These are phyloP conservation scores for Curvularia lunata DNA, from an alignment of 2,329 filamentous ascomycete genomes.

Conservation along the genomic window DNA sequence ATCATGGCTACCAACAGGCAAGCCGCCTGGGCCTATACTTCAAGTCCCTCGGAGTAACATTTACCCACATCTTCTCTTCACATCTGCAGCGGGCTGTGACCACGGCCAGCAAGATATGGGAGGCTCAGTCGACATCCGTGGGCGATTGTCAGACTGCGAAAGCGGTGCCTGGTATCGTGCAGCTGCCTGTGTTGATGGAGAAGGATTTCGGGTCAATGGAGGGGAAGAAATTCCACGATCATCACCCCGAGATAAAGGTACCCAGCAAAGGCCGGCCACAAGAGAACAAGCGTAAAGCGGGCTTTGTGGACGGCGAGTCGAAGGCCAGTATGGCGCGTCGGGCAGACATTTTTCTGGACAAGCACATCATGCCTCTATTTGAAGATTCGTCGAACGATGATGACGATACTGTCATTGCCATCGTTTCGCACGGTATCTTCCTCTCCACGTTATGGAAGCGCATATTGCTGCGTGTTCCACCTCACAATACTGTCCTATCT, in stretches of 20 bases:
- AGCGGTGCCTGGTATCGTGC: conserved; percentile 30
- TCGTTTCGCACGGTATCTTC: conserved; percentile 86
- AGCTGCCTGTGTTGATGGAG: conserved; percentile 63
- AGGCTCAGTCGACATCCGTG: conserved; percentile 55
- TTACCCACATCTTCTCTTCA: conserved; percentile 77
- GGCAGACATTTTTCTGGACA: conserved; percentile 69
- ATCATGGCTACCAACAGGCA: conserved; percentile 82
- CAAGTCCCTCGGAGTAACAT: conserved; percentile 66
- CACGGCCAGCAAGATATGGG: conserved; percentile 71
- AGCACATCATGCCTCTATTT: conserved; percentile 66
- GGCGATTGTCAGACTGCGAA: conserved; percentile 3
- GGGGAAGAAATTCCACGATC: conserved; percentile 63
- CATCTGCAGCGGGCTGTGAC: conserved; percentile 74
- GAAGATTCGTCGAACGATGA: conserved; percentile 32
- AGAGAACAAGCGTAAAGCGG: conserved; percentile 50
- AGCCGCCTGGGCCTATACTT: conserved; percentile 72
- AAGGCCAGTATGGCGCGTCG: conserved; percentile 69
- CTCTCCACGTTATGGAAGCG: conserved; percentile 71
- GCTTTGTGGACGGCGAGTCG: conserved; percentile 68
- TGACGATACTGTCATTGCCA: conserved; percentile 58
- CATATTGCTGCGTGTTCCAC: conserved; percentile 63
- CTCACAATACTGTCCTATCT: conserved; percentile 54
- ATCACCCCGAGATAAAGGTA: conserved; percentile 42
- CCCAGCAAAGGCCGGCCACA: conserved; percentile 24
- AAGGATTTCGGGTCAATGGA: conserved; percentile 77